Percentiles rank a stretch among this genome's conserved stretches.
These are phyloP conservation scores for Phaeoacremonium minimum DNA, from an alignment of 2,329 filamentous ascomycete species.

Conservation along the genomic window DNA sequence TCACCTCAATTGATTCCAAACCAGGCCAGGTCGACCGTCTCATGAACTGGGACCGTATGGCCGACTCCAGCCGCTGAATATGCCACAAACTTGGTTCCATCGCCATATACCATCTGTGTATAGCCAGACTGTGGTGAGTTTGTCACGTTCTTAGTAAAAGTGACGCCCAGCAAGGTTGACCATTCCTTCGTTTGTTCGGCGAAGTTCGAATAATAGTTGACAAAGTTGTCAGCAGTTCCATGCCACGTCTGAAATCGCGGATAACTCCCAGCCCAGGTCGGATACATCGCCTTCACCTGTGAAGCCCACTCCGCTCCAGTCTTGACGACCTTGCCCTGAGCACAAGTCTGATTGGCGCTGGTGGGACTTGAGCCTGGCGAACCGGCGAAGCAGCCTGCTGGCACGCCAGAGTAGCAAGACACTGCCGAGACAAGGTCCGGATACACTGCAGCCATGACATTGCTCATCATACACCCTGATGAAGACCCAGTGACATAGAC, in stretches of 20 bases:
- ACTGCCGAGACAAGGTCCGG: conserved; percentile 38
- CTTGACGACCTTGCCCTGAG: conserved; percentile 13
- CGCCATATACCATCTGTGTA: conserved; percentile 22
- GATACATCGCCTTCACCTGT: conserved; percentile 19
- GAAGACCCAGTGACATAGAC: conserved; percentile 37
- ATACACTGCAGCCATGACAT: conserved; percentile 35
- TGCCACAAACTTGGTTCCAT: conserved; percentile 22
- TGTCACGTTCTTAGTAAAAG: conserved; percentile 14
- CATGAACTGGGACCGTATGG: conserved; percentile 21
- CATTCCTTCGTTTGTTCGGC: conserved; percentile 24
- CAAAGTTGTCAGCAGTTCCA: conserved; percentile 19
- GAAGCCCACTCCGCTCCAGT: conserved; percentile 18
- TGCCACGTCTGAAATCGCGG: conserved; percentile 23
- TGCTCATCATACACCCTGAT: conserved; percentile 42
- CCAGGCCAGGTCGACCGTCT: conserved; percentile 9
- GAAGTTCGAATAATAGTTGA: conserved; percentile 15
- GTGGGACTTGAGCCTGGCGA: conserved; percentile 6
- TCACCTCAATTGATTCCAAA: conserved; percentile 6
- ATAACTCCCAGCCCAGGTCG: conserved; percentile 19
- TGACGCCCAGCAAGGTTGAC: conserved; percentile 19
- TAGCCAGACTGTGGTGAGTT: conserved; percentile 19
- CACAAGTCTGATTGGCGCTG: conserved; percentile 18
- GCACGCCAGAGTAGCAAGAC: conserved; percentile 34
- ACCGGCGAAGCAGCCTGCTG: conserved; percentile 33
- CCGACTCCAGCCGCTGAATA: conserved; percentile 21